Percentiles rank a stretch among this genome's conserved stretches.
phyloP scores from a whole-genome alignment of 192 early-diverging fungal species.

The Podila epigama region DNA sequence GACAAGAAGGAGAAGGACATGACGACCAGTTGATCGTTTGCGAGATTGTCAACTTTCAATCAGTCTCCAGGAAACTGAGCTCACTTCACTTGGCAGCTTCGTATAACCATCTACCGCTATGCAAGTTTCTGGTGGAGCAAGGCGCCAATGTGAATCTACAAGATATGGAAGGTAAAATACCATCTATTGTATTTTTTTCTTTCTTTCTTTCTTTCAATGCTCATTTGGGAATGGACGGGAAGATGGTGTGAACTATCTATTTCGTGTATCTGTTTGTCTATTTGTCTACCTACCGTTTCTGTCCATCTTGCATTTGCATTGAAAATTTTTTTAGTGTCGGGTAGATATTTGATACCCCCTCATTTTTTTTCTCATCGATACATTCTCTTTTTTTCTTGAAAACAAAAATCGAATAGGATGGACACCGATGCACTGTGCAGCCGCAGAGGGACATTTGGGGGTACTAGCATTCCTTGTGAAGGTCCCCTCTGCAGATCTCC shows the following conservation, averaged over 20 bases:
- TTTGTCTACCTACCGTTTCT: no score
- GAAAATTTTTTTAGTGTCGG: no score
- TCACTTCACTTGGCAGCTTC: conserved; percentile 39
- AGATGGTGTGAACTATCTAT: background rate
- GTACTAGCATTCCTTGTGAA: conserved; percentile 55
- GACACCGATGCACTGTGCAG: conserved; percentile 75
- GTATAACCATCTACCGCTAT: conserved; percentile 41
- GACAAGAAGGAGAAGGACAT: conserved; percentile 7
- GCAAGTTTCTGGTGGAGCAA: conserved; percentile 22
- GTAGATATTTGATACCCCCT: no score
- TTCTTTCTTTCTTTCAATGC: background rate
- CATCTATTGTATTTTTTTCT: background rate
- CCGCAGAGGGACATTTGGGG: conserved; percentile 66
- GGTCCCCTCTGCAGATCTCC: conserved; percentile 21
- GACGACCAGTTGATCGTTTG: no score
- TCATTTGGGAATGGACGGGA: background rate
- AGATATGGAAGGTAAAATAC: conserved; percentile 57
- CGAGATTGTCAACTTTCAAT: conserved; percentile 43
- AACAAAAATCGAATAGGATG: conserved; percentile 64
- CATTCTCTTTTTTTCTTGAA: conserved; percentile 43
- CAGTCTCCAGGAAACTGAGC: conserved; percentile 33
- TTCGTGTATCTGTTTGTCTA: no score
- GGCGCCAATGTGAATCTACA: conserved; percentile 59
- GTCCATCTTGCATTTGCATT: no score
- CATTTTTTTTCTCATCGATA: background rate